These are phyloP conservation scores for Phytophthora podocarpi DNA, from an alignment of 352 stramenopile species.

Conservation along the genomic window DNA sequence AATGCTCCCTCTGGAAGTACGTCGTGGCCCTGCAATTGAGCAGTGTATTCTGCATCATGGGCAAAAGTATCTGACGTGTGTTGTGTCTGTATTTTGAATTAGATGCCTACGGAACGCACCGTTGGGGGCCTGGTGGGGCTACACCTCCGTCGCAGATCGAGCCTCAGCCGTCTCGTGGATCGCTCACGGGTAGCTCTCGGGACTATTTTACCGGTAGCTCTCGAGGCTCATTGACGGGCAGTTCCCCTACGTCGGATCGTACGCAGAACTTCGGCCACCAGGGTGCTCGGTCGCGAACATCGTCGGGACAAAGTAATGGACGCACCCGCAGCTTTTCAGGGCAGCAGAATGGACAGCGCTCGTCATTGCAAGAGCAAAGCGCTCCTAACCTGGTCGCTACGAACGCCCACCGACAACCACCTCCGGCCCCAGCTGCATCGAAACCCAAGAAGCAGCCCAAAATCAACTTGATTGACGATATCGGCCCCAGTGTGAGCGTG, in stretches of 20 bases:
- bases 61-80: not conserved
- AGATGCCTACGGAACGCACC: conserved; percentile 69
- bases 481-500: conserved; percentile 60
- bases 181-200: conserved; percentile 29
- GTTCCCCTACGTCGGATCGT: conserved; percentile 21
- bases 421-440: conserved; percentile 26
- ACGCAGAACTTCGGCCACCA: conserved; percentile 34
- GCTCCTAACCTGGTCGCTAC: conserved; percentile 3
- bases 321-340: conserved; percentile 34
- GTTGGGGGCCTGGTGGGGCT: conserved; percentile 66
- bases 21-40: conserved; percentile 7
- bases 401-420: conserved; percentile 15
- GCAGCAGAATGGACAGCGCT: conserved; percentile 31
- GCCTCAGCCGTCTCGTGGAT: conserved; percentile 24
- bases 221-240: conserved; percentile 24
- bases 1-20: conserved; percentile 45
- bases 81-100: not conserved
- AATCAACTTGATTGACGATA: conserved; percentile 84
- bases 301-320: conserved; percentile 29
- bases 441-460: conserved; percentile 56
- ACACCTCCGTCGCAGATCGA: conserved; percentile 38
- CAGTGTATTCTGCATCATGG: not conserved
- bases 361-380: conserved; percentile 34
- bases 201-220: conserved; percentile 29
- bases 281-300: conserved; percentile 15